Conservation (phyloP, 108 stramenopile species). For the Seminavis robusta region DNA sequence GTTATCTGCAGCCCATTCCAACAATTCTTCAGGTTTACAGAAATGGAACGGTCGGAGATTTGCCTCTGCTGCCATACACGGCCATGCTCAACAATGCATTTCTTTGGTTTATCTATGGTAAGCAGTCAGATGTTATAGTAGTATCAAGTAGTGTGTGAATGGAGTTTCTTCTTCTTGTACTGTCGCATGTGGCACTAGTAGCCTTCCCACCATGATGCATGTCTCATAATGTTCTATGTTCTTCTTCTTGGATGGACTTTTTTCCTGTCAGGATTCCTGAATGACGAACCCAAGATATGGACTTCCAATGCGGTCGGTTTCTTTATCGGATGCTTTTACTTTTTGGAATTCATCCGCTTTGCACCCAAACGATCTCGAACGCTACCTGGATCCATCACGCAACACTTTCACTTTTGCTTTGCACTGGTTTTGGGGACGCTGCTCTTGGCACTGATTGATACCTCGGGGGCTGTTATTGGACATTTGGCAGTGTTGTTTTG, state of each 20-base stretch:
- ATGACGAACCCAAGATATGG: constrained; percentile 31
- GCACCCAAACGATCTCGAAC: constrained; percentile 31
- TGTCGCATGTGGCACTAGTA: too few species aligned
- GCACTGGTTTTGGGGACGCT: constrained; percentile 21
- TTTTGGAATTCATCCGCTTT: constrained; percentile 29
- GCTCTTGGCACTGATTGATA: constrained; percentile 4
- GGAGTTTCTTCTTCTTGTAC: too few species aligned
- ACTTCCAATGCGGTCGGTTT: constrained; percentile 44
- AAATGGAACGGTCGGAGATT: constrained; percentile 44
- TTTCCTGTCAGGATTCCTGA: constrained; percentile 60
- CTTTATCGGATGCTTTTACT: constrained; percentile 44
- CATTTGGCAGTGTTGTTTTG: constrained; percentile 46
- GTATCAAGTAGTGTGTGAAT: too few species aligned
- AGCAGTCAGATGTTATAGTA: too few species aligned
- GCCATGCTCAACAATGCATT: constrained; percentile 57
- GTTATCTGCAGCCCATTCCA: too few species aligned
- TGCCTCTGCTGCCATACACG: constrained; percentile 67
- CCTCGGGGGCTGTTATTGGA: constrained; percentile 26
- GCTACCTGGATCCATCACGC: constrained; percentile 44
- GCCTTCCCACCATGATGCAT: too few species aligned
- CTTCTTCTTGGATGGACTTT: constrained; percentile 35
- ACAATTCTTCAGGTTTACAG: constrained; percentile 49
- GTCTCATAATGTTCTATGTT: neutral
- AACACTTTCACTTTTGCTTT: constrained; percentile 17
- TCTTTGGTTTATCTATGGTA: constrained; percentile 53